A percentile compares a stretch with the other conserved stretches of the same genome.
phyloP scores from a whole-genome alignment of 768 basidiomycete species.

The Psilocybe subaeruginosa region DNA sequence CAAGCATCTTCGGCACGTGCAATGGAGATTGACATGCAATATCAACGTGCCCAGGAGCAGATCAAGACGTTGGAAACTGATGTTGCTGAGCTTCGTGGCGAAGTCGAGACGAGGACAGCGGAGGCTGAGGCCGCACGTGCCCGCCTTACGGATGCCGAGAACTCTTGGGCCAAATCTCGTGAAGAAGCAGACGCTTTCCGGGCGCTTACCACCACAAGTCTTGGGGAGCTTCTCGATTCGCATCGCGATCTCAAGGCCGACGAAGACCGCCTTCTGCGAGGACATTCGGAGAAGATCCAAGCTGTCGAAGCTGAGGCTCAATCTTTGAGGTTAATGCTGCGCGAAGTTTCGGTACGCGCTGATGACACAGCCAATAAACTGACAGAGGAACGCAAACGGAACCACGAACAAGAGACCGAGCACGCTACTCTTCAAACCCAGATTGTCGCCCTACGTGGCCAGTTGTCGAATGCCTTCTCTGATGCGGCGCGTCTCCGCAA shows the following conservation, averaged over 20 bases:
- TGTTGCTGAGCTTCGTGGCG: conserved; percentile 75
- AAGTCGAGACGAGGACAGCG: conserved; percentile 73
- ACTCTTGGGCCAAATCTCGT: conserved; percentile 88
- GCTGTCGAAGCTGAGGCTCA: conserved; percentile 79
- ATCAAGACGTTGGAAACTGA: conserved; percentile 75
- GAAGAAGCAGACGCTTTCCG: conserved; percentile 93
- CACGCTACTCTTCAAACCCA: conserved; percentile 71
- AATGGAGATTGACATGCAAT: conserved; percentile 76
- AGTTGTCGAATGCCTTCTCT: conserved; percentile 67
- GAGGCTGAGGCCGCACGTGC: conserved; percentile 74
- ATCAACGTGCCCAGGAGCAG: conserved; percentile 70
- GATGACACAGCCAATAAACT: conserved; percentile 73
- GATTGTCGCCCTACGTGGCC: conserved; percentile 70
- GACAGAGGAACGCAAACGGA: conserved; percentile 65
- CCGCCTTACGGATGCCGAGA: conserved; percentile 80
- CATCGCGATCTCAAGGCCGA: conserved; percentile 86
- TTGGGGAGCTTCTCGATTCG: conserved; percentile 86
- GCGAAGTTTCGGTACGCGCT: conserved; percentile 71
- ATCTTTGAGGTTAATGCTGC: conserved; percentile 78
- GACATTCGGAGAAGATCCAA: conserved; percentile 80
- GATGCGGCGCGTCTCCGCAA: conserved; percentile 74
- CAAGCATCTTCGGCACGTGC: conserved; percentile 75
- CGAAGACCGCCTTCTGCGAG: conserved; percentile 75
- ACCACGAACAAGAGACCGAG: conserved; percentile 67
- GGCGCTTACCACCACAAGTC: conserved; percentile 80